Percentiles rank a stretch among this genome's conserved stretches.
Evolutionary conservation across 2,329 filamentous ascomycete genomes (phyloP).

Genomic region (Leptosphaerulina australis): DNA sequence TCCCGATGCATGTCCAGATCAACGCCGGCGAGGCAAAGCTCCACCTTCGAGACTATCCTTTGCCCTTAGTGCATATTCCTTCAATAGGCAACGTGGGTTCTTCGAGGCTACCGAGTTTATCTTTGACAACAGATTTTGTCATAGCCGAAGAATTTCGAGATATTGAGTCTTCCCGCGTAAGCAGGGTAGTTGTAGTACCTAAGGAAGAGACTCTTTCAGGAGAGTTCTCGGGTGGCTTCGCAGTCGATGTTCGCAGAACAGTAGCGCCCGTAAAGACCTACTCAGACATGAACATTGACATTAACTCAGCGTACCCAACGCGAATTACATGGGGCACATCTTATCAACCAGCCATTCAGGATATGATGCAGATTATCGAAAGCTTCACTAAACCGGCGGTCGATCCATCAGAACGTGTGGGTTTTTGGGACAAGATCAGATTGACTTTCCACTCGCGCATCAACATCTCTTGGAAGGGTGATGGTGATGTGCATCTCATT

Average conservation of each 20-base stretch:
- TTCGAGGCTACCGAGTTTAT: conserved; percentile 77
- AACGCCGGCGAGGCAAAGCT: conserved; percentile 88
- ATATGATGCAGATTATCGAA: conserved; percentile 99
- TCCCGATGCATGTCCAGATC: conserved; percentile 88
- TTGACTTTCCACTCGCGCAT: conserved; percentile 92
- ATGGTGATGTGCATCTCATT: conserved; percentile 91
- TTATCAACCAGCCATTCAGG: conserved; percentile 96
- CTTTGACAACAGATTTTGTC: conserved; percentile 88
- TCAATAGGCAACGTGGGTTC: conserved; percentile 80
- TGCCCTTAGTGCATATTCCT: conserved; percentile 90
- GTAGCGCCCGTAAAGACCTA: conserved; percentile 96
- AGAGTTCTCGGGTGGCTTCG: conserved; percentile 70
- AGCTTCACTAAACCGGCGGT: conserved; percentile 95
- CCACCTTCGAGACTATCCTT: conserved; percentile 88
- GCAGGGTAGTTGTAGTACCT: conserved; percentile 84
- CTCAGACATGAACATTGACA: conserved; percentile 87
- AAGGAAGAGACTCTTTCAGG: conserved; percentile 62
- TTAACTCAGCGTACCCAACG: conserved; percentile 91
- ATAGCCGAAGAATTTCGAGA: conserved; percentile 92
- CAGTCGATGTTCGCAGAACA: conserved; percentile 85
- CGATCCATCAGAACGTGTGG: conserved; percentile 89
- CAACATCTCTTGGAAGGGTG: conserved; percentile 88
- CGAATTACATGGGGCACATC: conserved; percentile 96
- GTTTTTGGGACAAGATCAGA: conserved; percentile 98
- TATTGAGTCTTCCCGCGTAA: conserved; percentile 76